Evolutionary conservation across 1,139 yeast genomes (phyloP).

Genomic region (Taphrina communis): DNA sequence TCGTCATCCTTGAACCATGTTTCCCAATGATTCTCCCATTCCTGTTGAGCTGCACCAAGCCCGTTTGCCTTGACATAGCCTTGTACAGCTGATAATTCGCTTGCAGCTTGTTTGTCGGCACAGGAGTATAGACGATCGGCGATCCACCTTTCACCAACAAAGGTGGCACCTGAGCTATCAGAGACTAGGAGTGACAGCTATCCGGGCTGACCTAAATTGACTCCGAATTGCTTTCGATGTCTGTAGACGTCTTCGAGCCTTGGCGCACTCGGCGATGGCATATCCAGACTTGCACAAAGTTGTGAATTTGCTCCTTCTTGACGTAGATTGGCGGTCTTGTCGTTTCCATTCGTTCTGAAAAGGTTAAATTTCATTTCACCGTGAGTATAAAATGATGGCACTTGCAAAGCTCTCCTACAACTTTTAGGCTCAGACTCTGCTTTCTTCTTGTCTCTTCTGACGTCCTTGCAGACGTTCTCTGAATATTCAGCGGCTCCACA

Average conservation of each 20-base stretch:
- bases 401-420: too few relatives aligned
- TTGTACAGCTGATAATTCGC: constrained; percentile 78
- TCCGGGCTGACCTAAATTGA: constrained; percentile 67
- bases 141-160: constrained; percentile 73
- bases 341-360: background rate
- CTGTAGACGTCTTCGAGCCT: constrained; percentile 42
- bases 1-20: constrained; percentile 70
- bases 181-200: background rate
- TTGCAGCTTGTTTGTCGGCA: constrained; percentile 57
- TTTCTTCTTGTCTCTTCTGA: too few relatives aligned
- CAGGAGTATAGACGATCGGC: constrained; percentile 65
- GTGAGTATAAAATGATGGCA: background rate
- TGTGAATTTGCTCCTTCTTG: background rate
- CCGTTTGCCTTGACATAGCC: constrained; percentile 60
- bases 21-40: constrained; percentile 73
- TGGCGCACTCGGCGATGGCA: constrained; percentile 15
- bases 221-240: constrained; percentile 73
- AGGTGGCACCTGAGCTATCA: constrained; percentile 57
- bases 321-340: background rate
- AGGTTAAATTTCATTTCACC: background rate
- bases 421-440: too few relatives aligned
- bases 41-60: constrained; percentile 60
- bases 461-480: too few relatives aligned
- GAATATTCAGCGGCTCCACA: background rate
- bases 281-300: too few relatives aligned